These are phyloP conservation scores for Aspergillus wentii DNA, from an alignment of 495 filamentous ascomycete genomes.

Conservation along the genomic window DNA sequence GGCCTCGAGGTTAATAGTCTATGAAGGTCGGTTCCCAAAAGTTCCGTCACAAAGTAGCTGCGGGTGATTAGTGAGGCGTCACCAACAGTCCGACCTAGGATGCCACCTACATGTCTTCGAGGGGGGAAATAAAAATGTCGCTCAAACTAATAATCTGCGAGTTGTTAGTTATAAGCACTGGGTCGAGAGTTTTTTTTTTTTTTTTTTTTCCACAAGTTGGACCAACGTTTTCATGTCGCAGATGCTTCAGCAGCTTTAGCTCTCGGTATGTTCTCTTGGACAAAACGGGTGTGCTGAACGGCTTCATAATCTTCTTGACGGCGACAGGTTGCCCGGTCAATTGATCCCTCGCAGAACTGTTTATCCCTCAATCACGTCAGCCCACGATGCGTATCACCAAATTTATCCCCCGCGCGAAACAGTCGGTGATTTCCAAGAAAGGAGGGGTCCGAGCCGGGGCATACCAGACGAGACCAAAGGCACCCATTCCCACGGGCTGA, in stretches of 20 bases:
- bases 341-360: constrained; percentile 92
- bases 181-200: background rate
- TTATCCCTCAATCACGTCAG: constrained; percentile 11
- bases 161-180: constrained; percentile 12
- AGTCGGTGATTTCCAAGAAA: constrained; percentile 6
- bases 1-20: constrained; percentile 91
- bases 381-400: background rate
- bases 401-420: background rate
- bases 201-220: constrained; percentile 2
- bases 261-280: constrained; percentile 97
- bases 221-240: constrained; percentile 91
- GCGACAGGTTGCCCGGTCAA: constrained; percentile 93
- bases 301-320: constrained; percentile 99
- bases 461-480: constrained; percentile 97
- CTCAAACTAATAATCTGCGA: constrained; percentile 90
- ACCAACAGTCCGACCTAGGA: no score
- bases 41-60: constrained; percentile 97
- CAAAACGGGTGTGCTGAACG: constrained; percentile 95
- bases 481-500: constrained; percentile 98
- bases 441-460: constrained; percentile 21
- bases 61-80: background rate
- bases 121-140: constrained; percentile 98
- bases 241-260: constrained; percentile 93
- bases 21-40: constrained; percentile 94
- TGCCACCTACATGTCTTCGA: constrained; percentile 89